Base-by-base conservation (phyloP, 805 yeast species). In the Saturnispora halmiae region DNA sequence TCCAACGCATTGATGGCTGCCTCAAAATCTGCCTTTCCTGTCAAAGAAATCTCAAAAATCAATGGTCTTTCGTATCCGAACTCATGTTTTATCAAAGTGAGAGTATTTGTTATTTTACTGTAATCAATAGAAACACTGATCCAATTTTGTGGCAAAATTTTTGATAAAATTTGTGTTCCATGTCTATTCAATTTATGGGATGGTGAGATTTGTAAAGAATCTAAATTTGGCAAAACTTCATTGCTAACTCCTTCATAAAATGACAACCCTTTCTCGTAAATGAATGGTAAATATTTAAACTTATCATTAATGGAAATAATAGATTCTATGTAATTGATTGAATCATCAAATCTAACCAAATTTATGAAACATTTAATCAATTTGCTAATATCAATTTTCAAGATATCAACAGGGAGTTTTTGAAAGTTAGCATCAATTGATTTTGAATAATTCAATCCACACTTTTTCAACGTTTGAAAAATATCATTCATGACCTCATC, bases 101-200 rank as follows among this genome's bases (percentile, higher is more conserved):
- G 59, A 51, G 75, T 79, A 0, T 79, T 82, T 7, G 79, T 69
- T 7, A 65, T 50, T 0, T 72, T 60, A 46, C 85, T 77, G 7
- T 75, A 52, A 50, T 80, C 88, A 19, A 87, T 57, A 1, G 80
- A 65, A 1, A 84, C 59, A 1, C 79, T 70, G 3, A 65, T 51
- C 88, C 87, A 81, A 16, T 59, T 56, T 1, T 55, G 42, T 0
- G 83, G 82, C 6, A 72, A 44, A 1, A 37, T 7, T 13, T 18
- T n/a, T 16, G 27, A 14, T 19, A 31, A 14, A 13, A 18, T 4
- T 7, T 18, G 3, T 31, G 50, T 34, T 6, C 44, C 46, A 4
- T 6, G 6, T 16, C 4, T 16, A 25, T 15, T 9, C 13, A 10
- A 13, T 4, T 6, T 15, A 11, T 7, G 21, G 7, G 8, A 4